These are phyloP conservation scores for Pisolithus orientalis DNA, from an alignment of 768 basidiomycete genomes.

Conservation along the genomic window DNA sequence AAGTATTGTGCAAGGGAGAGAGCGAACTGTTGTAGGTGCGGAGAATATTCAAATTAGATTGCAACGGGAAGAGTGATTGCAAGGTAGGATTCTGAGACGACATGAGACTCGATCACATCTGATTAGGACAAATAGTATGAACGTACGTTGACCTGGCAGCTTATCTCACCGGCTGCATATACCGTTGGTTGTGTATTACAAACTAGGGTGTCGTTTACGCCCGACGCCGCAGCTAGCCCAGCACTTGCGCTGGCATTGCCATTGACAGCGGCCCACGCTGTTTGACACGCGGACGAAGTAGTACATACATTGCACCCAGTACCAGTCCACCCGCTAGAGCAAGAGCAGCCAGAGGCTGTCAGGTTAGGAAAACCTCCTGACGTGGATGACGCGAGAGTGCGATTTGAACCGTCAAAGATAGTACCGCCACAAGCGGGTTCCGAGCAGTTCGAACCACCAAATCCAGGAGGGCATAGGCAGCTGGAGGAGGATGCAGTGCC, in stretches of 20 bases:
- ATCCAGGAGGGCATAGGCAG: constrained; percentile 79
- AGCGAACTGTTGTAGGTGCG: constrained; percentile 65
- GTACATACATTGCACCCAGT: constrained; percentile 77
- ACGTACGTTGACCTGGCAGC: constrained; percentile 76
- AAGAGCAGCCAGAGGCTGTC: constrained; percentile 60
- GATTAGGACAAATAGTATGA: no score
- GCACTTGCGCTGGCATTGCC: constrained; percentile 28
- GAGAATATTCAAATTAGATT: constrained; percentile 70
- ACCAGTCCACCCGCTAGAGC: constrained; percentile 72
- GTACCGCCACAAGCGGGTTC: constrained; percentile 74
- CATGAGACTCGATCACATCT: background rate
- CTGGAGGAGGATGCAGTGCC: constrained; percentile 15
- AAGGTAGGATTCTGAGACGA: constrained; percentile 72
- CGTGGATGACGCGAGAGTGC: constrained; percentile 33
- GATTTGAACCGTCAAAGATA: constrained; percentile 64
- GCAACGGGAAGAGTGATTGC: constrained; percentile 65
- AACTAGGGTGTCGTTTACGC: constrained; percentile 58
- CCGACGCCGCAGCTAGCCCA: constrained; percentile 20
- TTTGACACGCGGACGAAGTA: constrained; percentile 59
- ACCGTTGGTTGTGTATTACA: constrained; percentile 69
- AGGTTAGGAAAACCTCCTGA: constrained; percentile 55
- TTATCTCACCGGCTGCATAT: constrained; percentile 76
- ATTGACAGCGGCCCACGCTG: constrained; percentile 44
- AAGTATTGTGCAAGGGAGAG: constrained; percentile 46
- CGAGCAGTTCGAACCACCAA: constrained; percentile 66